Conservation (phyloP, 2,329 filamentous ascomycete species). For the Coniochaeta sp. region DNA sequence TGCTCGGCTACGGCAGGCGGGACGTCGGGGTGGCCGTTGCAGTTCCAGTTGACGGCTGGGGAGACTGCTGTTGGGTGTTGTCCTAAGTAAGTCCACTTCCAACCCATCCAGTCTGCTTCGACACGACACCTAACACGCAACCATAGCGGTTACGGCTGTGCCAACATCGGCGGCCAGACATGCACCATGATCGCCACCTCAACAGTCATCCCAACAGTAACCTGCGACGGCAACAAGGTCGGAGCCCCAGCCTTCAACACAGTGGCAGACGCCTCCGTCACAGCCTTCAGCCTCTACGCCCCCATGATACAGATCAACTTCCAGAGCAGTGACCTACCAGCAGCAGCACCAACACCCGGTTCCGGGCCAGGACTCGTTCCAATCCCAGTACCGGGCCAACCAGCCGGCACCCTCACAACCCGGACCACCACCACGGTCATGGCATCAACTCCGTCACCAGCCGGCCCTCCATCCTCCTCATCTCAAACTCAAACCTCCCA, state of each 20-base stretch:
- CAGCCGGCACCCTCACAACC: not conserved
- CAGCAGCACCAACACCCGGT: constrained; percentile 1
- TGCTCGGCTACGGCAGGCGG: constrained; percentile 16
- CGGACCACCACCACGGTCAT: not conserved
- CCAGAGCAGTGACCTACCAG: constrained; percentile 15
- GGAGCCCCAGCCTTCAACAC: constrained; percentile 9
- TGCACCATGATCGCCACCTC: constrained; percentile 16
- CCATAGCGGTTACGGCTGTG: constrained; percentile 17
- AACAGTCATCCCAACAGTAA: constrained; percentile 13
- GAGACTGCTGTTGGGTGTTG: constrained; percentile 21
- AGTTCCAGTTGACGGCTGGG: constrained; percentile 14
- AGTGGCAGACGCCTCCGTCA: constrained; percentile 12
- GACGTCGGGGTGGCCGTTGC: constrained; percentile 15
- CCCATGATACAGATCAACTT: constrained; percentile 22
- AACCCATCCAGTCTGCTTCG: not conserved
- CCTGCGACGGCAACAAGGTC: constrained; percentile 13
- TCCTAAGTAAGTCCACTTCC: constrained; percentile 13
- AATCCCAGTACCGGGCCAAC: constrained; percentile 2
- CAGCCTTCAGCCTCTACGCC: constrained; percentile 15
- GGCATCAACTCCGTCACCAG: not conserved
- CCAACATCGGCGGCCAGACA: constrained; percentile 18
- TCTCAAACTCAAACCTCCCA: not conserved
- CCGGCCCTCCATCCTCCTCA: not conserved
- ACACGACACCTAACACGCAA: too few relatives aligned
- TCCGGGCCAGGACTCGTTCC: not conserved